Percentiles rank a stretch among this genome's conserved stretches.
Evolutionary conservation across 805 yeast genomes (phyloP).

Genomic region (Hanseniaspora nectarophila): DNA sequence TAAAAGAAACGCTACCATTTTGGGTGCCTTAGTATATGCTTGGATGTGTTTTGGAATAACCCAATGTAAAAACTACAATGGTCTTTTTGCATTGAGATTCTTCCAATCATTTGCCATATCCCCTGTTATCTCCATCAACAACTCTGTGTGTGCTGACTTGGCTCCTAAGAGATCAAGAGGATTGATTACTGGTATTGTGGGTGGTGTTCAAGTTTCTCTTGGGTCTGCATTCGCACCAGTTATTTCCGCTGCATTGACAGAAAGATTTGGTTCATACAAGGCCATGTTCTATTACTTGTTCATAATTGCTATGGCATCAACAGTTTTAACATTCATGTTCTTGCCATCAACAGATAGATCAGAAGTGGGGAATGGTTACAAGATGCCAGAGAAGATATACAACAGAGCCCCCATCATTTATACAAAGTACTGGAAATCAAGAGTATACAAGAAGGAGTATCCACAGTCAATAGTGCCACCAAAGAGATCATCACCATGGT

Average conservation of each 20-base stretch:
- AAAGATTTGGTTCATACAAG: conserved; percentile 49
- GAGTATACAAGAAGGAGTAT: conserved; percentile 26
- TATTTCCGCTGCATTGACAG: conserved; percentile 38
- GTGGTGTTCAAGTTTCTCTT: conserved; percentile 47
- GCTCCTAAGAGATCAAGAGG: conserved; percentile 60
- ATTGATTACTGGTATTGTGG: conserved; percentile 49
- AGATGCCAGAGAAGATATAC: conserved; percentile 35
- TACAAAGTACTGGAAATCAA: conserved; percentile 13
- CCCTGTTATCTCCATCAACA: conserved; percentile 57
- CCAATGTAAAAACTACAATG: conserved; percentile 42
- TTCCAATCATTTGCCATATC: conserved; percentile 70
- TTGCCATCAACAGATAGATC: conserved; percentile 69
- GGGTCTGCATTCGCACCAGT: conserved; percentile 76
- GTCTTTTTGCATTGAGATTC: conserved; percentile 55
- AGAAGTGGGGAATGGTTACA: conserved; percentile 64
- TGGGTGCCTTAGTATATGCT: conserved; percentile 44
- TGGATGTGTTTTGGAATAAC: conserved; percentile 61
- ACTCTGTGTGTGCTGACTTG: conserved; percentile 66
- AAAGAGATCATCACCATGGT: conserved; percentile 24
- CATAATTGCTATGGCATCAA: conserved; percentile 44
- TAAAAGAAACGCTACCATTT: conserved; percentile 52
- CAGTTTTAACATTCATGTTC: conserved; percentile 27
- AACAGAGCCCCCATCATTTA: conserved; percentile 38
- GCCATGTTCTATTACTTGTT: conserved; percentile 68
- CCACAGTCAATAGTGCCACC: conserved; percentile 22